Percentiles rank a stretch among this genome's conserved stretches.
Conservation (phyloP, 1,284 basidiomycete species). For the Marasmius sp. region DNA sequence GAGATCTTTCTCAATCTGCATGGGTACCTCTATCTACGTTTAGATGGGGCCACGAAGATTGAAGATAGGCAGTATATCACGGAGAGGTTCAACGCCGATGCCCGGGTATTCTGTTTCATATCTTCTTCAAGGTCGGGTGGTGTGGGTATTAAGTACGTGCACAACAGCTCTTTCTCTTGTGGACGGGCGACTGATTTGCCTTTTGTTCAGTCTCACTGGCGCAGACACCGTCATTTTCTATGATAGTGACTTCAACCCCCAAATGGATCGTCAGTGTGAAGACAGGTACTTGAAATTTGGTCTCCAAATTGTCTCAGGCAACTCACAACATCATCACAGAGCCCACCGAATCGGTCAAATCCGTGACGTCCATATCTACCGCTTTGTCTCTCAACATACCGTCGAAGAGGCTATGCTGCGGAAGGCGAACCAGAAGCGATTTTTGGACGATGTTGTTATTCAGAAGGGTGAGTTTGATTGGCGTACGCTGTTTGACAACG, state of each 20-base stretch:
- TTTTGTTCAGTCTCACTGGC: constrained; percentile 74
- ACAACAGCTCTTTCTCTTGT: background rate
- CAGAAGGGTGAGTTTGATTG: constrained; percentile 95
- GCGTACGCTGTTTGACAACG: constrained; percentile 77
- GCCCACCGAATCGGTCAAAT: constrained; percentile 96
- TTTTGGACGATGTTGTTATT: constrained; percentile 90
- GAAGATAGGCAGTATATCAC: constrained; percentile 95
- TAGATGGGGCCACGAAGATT: constrained; percentile 95
- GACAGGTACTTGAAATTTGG: constrained; percentile 62
- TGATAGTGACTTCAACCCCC: constrained; percentile 97
- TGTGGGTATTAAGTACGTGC: constrained; percentile 88
- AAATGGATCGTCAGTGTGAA: constrained; percentile 97
- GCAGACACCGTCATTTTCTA: constrained; percentile 97
- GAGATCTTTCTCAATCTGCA: constrained; percentile 93
- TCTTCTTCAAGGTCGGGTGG: constrained; percentile 92
- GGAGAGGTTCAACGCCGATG: constrained; percentile 93
- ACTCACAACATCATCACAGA: constrained; percentile 34
- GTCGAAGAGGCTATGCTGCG: constrained; percentile 96
- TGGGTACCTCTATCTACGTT: constrained; percentile 89
- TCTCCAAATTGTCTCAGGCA: background rate
- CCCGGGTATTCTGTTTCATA: constrained; percentile 92
- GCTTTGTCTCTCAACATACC: constrained; percentile 90
- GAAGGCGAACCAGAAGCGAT: constrained; percentile 95
- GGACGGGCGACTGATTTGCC: too few species aligned
- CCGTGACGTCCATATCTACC: constrained; percentile 95